Evolutionary conservation across 1,284 basidiomycete species (phyloP).

Genomic region (Leccinum pseudoinsigne): DNA sequence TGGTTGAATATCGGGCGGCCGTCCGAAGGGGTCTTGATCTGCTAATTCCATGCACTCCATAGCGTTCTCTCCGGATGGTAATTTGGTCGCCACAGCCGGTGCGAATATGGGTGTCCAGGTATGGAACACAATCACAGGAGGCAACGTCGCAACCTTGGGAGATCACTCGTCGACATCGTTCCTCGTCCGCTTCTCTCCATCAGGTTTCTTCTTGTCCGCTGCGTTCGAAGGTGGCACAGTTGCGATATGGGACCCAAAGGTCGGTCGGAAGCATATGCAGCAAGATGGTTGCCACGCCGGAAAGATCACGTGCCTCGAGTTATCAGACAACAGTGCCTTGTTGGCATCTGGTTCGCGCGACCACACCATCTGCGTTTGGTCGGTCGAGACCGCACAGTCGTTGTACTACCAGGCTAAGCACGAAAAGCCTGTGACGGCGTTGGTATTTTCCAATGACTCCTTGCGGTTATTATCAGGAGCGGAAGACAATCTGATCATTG

Average conservation of each 20-base stretch:
- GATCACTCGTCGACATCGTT: slow-evolving; percentile 9
- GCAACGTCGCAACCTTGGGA: slow-evolving; percentile 26
- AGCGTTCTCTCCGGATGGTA: slow-evolving; percentile 18
- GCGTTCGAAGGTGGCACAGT: slow-evolving; percentile 22
- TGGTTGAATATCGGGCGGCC: neutral
- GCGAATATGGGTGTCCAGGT: slow-evolving; percentile 22
- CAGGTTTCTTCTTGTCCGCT: slow-evolving; percentile 20
- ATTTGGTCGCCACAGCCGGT: slow-evolving; percentile 20
- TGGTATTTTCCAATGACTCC: slow-evolving; percentile 19
- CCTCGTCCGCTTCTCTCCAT: slow-evolving; percentile 28
- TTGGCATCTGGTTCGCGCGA: slow-evolving; percentile 28
- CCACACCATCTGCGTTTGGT: slow-evolving; percentile 24
- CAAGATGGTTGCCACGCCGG: slow-evolving; percentile 17
- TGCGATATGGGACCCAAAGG: slow-evolving; percentile 20
- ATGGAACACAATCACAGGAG: slow-evolving; percentile 23
- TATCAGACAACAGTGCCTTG: slow-evolving; percentile 21
- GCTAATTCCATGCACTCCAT: slow-evolving; percentile 14
- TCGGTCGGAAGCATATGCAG: slow-evolving; percentile 14
- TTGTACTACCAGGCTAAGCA: slow-evolving; percentile 5
- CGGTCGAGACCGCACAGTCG: slow-evolving; percentile 6
- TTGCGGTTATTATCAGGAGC: slow-evolving; percentile 18
- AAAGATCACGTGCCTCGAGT: slow-evolving; percentile 20
- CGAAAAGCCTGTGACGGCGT: slow-evolving; percentile 19
- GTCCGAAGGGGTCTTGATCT: slow-evolving; percentile 6
- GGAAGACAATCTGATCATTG: slow-evolving; percentile 23